Evolutionary conservation across 495 filamentous ascomycete species (phyloP).

Genomic region (Aspergillus wentii): DNA sequence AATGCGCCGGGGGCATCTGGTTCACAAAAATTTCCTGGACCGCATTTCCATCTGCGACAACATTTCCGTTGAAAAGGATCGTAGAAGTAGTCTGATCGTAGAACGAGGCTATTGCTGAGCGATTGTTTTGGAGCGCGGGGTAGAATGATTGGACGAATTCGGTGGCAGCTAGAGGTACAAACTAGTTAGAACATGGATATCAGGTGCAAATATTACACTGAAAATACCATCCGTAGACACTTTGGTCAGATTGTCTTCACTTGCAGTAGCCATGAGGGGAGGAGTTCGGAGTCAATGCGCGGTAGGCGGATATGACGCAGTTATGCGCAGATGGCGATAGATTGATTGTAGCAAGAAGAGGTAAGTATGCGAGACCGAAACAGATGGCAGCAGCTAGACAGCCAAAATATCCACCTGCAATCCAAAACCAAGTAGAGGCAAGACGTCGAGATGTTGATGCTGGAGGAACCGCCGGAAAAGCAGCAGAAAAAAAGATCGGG

Average conservation of each 20-base stretch:
- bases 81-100: constrained; percentile 49
- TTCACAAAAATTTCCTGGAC: constrained; percentile 58
- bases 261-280: constrained; percentile 40
- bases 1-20: constrained; percentile 54
- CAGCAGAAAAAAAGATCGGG: constrained; percentile 17
- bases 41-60: constrained; percentile 47
- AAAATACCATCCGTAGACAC: constrained; percentile 49
- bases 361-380: too few species aligned
- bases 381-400: too few species aligned
- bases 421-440: not conserved
- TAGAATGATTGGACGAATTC: constrained; percentile 51
- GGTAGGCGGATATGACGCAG: too few species aligned
- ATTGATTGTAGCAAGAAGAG: too few species aligned
- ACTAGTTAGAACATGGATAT: constrained; percentile 3
- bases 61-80: constrained; percentile 65
- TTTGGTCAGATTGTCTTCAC: constrained; percentile 38
- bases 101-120: constrained; percentile 49
- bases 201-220: too few species aligned
- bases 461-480: not conserved
- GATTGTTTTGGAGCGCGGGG: constrained; percentile 49
- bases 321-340: too few species aligned
- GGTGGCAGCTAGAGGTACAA: constrained; percentile 36
- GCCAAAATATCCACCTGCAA: too few species aligned
- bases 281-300: too few species aligned
- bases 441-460: constrained; percentile 2